Evolutionary conservation across 768 basidiomycete genomes (phyloP).

Genomic region (Tulasnella sp.): DNA sequence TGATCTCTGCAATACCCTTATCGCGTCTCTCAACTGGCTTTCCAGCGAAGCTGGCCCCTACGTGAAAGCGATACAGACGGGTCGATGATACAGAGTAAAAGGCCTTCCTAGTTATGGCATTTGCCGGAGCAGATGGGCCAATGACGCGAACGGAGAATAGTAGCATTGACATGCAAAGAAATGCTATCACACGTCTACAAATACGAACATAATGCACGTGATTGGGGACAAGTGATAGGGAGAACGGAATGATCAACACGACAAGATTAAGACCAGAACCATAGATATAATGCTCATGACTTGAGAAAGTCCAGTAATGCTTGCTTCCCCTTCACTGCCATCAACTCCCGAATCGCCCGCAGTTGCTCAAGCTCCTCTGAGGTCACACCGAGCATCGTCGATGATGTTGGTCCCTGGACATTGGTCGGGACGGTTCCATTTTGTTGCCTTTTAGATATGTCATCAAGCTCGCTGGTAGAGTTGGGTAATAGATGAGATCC

Average conservation of each 20-base stretch:
- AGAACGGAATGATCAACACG: neutral
- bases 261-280: neutral
- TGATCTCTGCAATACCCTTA: constrained; percentile 35
- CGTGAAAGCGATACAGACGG: constrained; percentile 38
- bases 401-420: too few relatives aligned
- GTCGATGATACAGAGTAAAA: too few relatives aligned
- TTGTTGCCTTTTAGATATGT: too few relatives aligned
- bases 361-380: constrained; percentile 16
- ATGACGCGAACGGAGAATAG: neutral
- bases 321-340: constrained; percentile 14
- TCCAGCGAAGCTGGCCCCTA: constrained; percentile 68
- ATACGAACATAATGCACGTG: neutral
- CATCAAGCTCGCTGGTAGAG: too few relatives aligned
- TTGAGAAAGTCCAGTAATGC: constrained; percentile 15
- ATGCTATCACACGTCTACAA: neutral
- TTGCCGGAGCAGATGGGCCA: too few relatives aligned
- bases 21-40: constrained; percentile 38
- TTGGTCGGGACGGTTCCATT: too few relatives aligned
- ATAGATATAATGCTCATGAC: neutral
- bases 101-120: too few relatives aligned
- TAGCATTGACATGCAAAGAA: neutral
- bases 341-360: neutral
- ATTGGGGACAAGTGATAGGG: neutral
- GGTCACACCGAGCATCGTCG: neutral
- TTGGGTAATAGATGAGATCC: too few relatives aligned